Base-by-base conservation (phyloP, 1,139 yeast species). In the Suhomyces yuchorum region DNA sequence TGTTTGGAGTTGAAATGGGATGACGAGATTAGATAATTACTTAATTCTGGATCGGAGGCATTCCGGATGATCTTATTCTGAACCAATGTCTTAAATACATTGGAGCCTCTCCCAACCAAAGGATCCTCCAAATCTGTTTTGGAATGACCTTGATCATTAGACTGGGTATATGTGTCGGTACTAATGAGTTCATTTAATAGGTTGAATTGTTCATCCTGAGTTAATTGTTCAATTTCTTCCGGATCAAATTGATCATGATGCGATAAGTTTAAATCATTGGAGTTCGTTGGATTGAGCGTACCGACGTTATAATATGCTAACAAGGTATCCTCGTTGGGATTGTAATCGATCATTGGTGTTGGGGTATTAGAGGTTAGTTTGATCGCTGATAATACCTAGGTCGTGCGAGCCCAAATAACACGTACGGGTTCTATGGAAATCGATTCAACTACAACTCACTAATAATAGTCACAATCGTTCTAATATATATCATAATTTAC, bases 1-100 rank as follows among this genome's bases (percentile, higher is more conserved):
- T 77, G 73, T 49, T 82, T 80, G 3, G 96, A 82, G 56, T 85
- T 82, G 71, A 92, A 92, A 39, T 77, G 71, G 53, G 87, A 85
- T 3, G 91, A 85, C 32, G 87, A 82, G 35, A 90, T 83, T 55
- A 89, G 70, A 65, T 78, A 89, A 53, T 80, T 77, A 48, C 75
- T 69, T 34, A 78, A 62, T 32, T 69, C 71, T 14, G 81, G 73
- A 52, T 75, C 79, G 43, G 58, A 57, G 9, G 75, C 63, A 19
- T 77, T 70, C 9, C 65, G 61, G 19, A 79, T 61, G 18, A 73
- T 62, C 28, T 70, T 70, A 38, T 66, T 65, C 28, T 66, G 66
- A 11, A 73, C 58, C 48, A 85, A 67, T 24, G 73, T 72, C 26
- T 73, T 67, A 12, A 73, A 62, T 38, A 84, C 60, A 48, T 71